Percentiles rank a stretch among this genome's conserved stretches.
phyloP scores from a whole-genome alignment of 192 early-diverging fungal species.

The Spizellomyces sp. region DNA sequence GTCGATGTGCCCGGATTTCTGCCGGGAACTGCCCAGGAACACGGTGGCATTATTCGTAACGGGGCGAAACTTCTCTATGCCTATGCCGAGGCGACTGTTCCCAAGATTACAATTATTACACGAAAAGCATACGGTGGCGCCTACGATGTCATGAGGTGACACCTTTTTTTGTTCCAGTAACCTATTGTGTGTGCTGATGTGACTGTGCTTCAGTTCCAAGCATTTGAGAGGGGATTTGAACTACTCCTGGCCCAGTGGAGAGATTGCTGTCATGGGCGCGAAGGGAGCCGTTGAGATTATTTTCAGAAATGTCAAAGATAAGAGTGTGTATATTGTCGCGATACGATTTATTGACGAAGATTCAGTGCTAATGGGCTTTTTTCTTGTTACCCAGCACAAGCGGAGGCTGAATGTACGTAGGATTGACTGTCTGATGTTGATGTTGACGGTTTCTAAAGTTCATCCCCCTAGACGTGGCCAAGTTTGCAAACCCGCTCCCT shows the following conservation, averaged over 20 bases:
- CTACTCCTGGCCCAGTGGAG: constrained; percentile 94
- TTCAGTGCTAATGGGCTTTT: background rate
- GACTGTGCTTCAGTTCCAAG: constrained; percentile 61
- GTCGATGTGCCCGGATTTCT: constrained; percentile 98
- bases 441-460: background rate
- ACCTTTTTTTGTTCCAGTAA: background rate
- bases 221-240: constrained; percentile 92
- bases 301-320: constrained; percentile 69
- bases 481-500: constrained; percentile 93
- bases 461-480: constrained; percentile 58
- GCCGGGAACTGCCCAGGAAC: constrained; percentile 92
- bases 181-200: background rate
- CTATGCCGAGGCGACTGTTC: constrained; percentile 95
- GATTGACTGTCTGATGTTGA: background rate
- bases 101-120: constrained; percentile 93
- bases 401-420: constrained; percentile 74
- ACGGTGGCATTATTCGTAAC: constrained; percentile 93
- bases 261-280: constrained; percentile 98
- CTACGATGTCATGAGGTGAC: constrained; percentile 93
- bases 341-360: too few species aligned
- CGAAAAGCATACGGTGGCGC: constrained; percentile 98
- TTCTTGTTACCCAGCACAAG: constrained; percentile 30
- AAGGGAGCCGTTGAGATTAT: constrained; percentile 98
- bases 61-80: constrained; percentile 96
- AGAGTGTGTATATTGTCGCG: constrained; percentile 23